A percentile compares a stretch with the other conserved stretches of the same genome.
These are phyloP conservation scores for Santalum album DNA, from an alignment of 164 flowering plant species.

Conservation along the genomic window DNA sequence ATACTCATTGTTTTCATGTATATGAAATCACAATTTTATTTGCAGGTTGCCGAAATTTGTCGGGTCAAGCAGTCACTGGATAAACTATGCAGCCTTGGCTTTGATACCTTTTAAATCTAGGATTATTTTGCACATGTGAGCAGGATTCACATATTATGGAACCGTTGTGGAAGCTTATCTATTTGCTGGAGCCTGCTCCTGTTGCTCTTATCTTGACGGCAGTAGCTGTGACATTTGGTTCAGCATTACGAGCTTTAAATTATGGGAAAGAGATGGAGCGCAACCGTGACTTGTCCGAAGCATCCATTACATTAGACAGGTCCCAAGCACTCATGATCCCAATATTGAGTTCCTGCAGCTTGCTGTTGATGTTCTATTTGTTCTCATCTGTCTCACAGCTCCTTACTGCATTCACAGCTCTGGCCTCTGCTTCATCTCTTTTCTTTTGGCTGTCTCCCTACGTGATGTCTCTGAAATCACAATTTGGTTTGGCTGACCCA, in stretches of 20 bases:
- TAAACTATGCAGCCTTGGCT: slow-evolving; percentile 15
- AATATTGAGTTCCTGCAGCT: slow-evolving; percentile 75
- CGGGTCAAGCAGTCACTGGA: not conserved
- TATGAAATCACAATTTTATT: slow-evolving; percentile 5
- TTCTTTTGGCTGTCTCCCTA: slow-evolving; percentile 84
- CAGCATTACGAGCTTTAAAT: slow-evolving; percentile 76
- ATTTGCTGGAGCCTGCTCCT: slow-evolving; percentile 81
- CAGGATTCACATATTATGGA: slow-evolving; percentile 40
- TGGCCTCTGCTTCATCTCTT: slow-evolving; percentile 72
- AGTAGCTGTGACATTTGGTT: slow-evolving; percentile 67
- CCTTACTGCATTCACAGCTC: slow-evolving; percentile 77
- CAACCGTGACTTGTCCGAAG: slow-evolving; percentile 71
- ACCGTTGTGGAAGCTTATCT: slow-evolving; percentile 61
- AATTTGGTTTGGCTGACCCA: slow-evolving; percentile 59
- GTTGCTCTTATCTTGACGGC: slow-evolving; percentile 70
- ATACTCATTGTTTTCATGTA: not conserved
- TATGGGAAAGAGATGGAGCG: slow-evolving; percentile 88
- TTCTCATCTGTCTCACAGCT: slow-evolving; percentile 86
- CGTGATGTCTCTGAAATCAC: slow-evolving; percentile 36
- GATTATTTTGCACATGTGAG: not conserved
- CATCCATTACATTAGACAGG: slow-evolving; percentile 72
- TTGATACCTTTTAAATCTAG: too few species aligned
- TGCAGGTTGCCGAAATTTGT: slow-evolving; percentile 27
- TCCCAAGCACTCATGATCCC: slow-evolving; percentile 97
- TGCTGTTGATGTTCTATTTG: slow-evolving; percentile 83